These are phyloP conservation scores for Geosmithia flava DNA, from an alignment of 2,329 filamentous ascomycete genomes.

Conservation along the genomic window DNA sequence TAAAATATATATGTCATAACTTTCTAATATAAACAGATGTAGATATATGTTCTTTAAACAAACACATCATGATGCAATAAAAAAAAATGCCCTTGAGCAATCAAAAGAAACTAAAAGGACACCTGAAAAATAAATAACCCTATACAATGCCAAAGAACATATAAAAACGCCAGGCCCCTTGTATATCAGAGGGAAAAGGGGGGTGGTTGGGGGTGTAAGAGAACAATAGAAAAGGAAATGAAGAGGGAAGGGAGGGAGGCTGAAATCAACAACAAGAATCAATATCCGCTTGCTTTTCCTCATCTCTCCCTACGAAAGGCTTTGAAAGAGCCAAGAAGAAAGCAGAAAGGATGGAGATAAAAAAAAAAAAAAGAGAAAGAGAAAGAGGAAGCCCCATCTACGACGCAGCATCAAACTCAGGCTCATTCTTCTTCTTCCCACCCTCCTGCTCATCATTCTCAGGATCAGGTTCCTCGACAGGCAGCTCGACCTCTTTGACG, in stretches of 20 bases:
- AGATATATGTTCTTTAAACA: not conserved
- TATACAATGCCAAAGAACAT: not conserved
- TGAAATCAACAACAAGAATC: no score
- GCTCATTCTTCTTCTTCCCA: conserved; percentile 2
- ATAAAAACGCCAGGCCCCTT: not conserved
- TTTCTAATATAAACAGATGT: not conserved
- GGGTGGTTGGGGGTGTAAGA: no score
- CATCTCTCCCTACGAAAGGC: no score
- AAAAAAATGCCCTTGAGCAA: not conserved
- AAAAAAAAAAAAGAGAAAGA: not conserved
- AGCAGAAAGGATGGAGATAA: no score
- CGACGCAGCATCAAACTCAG: conserved; percentile 32
- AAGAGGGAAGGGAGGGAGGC: not conserved
- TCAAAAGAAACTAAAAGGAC: not conserved
- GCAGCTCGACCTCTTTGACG: conserved; percentile 62
- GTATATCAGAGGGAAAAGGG: not conserved
- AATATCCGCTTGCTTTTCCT: no score
- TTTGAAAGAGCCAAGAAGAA: not conserved
- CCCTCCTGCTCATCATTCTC: conserved; percentile 21
- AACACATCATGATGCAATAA: not conserved
- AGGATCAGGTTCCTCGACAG: conserved; percentile 42
- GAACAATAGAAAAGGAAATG: not conserved
- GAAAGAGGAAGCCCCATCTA: conserved; percentile 3
- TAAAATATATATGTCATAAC: not conserved
- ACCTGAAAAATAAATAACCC: not conserved